These are phyloP conservation scores for Calonectria naviculata DNA, from an alignment of 2,329 filamentous ascomycete species.

Conservation along the genomic window DNA sequence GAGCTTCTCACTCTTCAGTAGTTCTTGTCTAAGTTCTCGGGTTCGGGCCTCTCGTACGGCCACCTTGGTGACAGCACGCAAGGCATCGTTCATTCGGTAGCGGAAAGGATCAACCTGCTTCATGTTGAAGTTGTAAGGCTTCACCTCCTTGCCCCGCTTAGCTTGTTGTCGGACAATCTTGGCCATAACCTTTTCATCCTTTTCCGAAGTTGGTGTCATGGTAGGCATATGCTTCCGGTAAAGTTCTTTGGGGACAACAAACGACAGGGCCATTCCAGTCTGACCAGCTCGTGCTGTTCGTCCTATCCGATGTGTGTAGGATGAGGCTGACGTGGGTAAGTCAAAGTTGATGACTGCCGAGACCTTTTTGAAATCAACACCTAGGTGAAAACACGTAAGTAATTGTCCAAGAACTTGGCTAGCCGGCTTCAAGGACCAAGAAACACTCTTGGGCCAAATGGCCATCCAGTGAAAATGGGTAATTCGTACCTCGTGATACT, in stretches of 20 bases:
- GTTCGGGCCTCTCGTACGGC: slow-evolving; percentile 91
- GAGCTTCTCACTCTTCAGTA: slow-evolving; percentile 93
- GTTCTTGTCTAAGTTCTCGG: slow-evolving; percentile 86
- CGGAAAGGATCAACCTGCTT: slow-evolving; percentile 92
- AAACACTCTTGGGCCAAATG: not conserved
- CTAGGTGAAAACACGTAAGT: slow-evolving; percentile 35
- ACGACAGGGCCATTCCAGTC: slow-evolving; percentile 94
- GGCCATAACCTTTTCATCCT: slow-evolving; percentile 86
- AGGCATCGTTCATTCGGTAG: slow-evolving; percentile 93
- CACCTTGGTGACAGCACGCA: slow-evolving; percentile 89
- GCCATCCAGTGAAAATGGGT: not conserved
- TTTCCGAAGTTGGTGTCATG: slow-evolving; percentile 76
- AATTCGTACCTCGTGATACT: slow-evolving; percentile 79
- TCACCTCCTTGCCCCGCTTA: slow-evolving; percentile 83
- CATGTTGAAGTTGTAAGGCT: slow-evolving; percentile 96
- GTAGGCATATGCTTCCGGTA: slow-evolving; percentile 94
- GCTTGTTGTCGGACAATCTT: slow-evolving; percentile 84
- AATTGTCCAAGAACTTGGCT: not conserved
- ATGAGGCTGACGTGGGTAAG: slow-evolving; percentile 86
- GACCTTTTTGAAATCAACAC: slow-evolving; percentile 95
- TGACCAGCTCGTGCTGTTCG: slow-evolving; percentile 92
- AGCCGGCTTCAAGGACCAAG: not conserved
- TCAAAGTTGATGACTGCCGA: slow-evolving; percentile 97
- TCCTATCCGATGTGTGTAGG: slow-evolving; percentile 97
- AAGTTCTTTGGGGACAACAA: slow-evolving; percentile 84